Evolutionary conservation across 257 asterid genomes (phyloP).

Genomic region (Solanum boliviense): DNA sequence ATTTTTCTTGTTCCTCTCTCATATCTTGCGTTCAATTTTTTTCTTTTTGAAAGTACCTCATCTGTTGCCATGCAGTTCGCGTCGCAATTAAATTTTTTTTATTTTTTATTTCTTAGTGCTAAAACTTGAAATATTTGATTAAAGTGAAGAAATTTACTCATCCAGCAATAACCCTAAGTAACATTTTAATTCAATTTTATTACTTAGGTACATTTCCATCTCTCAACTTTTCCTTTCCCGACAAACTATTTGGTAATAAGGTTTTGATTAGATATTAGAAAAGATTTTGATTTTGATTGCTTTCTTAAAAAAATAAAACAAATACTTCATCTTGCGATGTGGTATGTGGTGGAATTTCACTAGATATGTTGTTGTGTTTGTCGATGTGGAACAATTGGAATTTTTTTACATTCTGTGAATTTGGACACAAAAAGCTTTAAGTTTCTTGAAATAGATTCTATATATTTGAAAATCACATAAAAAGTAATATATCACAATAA

Average conservation of each 20-base stretch:
- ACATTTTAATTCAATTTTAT: neutral
- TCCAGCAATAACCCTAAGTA: neutral
- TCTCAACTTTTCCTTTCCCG: neutral
- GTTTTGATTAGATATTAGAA: neutral
- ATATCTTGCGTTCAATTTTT: neutral
- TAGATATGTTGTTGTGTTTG: neutral
- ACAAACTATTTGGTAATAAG: neutral
- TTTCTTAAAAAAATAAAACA: neutral
- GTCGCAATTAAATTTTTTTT: neutral
- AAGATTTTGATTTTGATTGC: neutral
- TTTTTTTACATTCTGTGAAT: too few species aligned
- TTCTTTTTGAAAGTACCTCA: neutral
- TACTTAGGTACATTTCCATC: neutral
- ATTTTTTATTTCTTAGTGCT: neutral
- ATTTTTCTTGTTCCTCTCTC: neutral
- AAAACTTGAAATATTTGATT: neutral
- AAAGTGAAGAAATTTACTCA: neutral
- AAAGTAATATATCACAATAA: neutral
- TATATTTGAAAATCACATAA: neutral
- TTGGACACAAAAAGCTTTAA: neutral
- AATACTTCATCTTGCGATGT: neutral
- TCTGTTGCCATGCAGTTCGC: neutral
- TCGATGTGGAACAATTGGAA: neutral
- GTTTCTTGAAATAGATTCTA: neutral
- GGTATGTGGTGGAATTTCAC: neutral